Percentiles rank a stretch among this genome's conserved stretches.
These are phyloP conservation scores for Penicillium paxilli DNA, from an alignment of 495 filamentous ascomycete genomes.

Conservation along the genomic window DNA sequence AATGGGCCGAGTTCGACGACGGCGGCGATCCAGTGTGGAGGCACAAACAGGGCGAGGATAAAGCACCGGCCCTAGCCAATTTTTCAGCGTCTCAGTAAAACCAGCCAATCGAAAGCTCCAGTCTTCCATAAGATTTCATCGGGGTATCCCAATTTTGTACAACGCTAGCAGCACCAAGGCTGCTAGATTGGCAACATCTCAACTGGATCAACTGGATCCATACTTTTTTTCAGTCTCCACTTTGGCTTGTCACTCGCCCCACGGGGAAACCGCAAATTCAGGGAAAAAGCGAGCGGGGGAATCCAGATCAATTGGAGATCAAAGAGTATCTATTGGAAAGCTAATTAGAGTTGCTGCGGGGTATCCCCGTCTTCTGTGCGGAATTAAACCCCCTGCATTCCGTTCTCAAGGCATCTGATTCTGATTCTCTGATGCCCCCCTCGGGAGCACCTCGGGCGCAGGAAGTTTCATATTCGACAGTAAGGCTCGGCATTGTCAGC, in stretches of 20 bases:
- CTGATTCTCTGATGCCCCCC: neutral
- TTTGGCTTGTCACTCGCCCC: neutral
- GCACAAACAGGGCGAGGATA: slow-evolving; percentile 15
- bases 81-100: slow-evolving; percentile 28
- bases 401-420: neutral
- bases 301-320: neutral
- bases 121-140: neutral
- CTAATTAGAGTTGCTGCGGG: neutral
- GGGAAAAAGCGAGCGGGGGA: neutral
- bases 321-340: neutral
- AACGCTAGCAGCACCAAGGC: too few relatives aligned
- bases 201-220: neutral
- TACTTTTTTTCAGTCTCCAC: neutral
- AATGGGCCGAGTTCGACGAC: slow-evolving; percentile 88
- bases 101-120: neutral
- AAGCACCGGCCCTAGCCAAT: slow-evolving; percentile 31
- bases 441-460: neutral
- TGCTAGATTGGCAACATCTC: neutral
- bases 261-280: neutral
- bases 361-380: neutral
- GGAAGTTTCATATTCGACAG: neutral
- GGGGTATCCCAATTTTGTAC: neutral
- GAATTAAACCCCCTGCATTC: neutral
- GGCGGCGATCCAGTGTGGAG: slow-evolving; percentile 77
- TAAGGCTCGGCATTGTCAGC: neutral